Evolutionary conservation across 176 grass and related monocot species (phyloP).

Genomic region (Dendrocalamus sinicus): DNA sequence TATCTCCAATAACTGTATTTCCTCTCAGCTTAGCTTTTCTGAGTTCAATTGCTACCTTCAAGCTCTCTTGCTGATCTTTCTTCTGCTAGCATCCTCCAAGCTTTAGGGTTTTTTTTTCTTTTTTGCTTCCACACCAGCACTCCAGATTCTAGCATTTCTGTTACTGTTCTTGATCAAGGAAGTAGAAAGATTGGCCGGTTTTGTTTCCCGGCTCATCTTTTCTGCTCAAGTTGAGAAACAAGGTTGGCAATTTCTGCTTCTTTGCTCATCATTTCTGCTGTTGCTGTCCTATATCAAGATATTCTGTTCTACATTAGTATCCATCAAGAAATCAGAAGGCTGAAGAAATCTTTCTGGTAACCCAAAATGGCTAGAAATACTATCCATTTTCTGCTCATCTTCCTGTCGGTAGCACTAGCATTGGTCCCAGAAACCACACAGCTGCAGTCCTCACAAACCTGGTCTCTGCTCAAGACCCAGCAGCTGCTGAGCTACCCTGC

Average conservation of each 20-base stretch:
- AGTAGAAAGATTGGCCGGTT: background rate
- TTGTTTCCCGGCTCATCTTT: background rate
- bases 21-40: constrained; percentile 29
- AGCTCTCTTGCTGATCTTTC: constrained; percentile 30
- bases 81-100: constrained; percentile 30
- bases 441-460: constrained; percentile 83
- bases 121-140: constrained; percentile 7
- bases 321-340: background rate
- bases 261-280: constrained; percentile 13
- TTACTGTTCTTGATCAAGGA: constrained; percentile 16
- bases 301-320: background rate
- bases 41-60: constrained; percentile 42
- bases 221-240: background rate
- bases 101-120: background rate
- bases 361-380: constrained; percentile 19
- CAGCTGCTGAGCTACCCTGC: constrained; percentile 74
- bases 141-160: constrained; percentile 9
- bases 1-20: constrained; percentile 48
- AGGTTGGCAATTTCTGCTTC: constrained; percentile 3
- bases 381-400: constrained; percentile 41
- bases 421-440: constrained; percentile 57
- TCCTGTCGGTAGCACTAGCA: constrained; percentile 62
- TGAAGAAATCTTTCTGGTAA: background rate
- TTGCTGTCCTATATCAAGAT: constrained; percentile 12
- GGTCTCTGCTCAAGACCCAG: constrained; percentile 91